Evolutionary conservation across 2,329 filamentous ascomycete species (phyloP).

Genomic region (Didymella keratinophila): DNA sequence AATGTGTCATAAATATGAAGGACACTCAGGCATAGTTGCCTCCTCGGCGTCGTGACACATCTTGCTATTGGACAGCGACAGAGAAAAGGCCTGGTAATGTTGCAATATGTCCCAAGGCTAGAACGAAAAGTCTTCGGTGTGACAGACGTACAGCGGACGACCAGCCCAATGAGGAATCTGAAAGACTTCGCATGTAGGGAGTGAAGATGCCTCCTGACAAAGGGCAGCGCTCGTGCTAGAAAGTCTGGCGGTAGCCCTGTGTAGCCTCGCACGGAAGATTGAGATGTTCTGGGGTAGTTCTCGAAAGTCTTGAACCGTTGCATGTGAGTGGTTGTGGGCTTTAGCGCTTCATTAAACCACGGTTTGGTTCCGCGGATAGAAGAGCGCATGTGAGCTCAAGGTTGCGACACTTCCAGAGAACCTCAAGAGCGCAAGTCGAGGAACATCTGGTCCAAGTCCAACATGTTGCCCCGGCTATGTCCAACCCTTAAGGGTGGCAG

Average conservation of each 20-base stretch:
- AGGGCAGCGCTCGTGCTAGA: conserved; percentile 5
- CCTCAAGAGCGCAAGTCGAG: neutral
- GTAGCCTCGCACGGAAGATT: conserved; percentile 16
- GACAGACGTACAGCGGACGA: conserved; percentile 1
- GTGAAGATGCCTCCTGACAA: conserved; percentile 15
- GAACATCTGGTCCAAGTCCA: neutral
- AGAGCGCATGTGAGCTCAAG: neutral
- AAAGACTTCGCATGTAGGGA: neutral
- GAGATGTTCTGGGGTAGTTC: neutral
- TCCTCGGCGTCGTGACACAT: neutral
- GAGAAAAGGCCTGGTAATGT: neutral
- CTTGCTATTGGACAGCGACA: neutral
- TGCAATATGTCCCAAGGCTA: conserved; percentile 1
- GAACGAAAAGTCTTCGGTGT: neutral
- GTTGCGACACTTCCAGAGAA: neutral
- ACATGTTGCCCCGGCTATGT: neutral
- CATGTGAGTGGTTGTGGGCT: conserved; percentile 9
- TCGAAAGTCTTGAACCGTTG: conserved; percentile 10
- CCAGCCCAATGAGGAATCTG: conserved; percentile 4
- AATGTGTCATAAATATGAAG: neutral
- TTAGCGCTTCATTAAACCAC: conserved; percentile 5
- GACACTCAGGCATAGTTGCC: neutral
- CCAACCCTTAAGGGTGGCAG: neutral
- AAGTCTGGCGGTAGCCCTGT: conserved; percentile 4
- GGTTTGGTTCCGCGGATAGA: neutral